Evolutionary conservation across 306 rosid genomes (phyloP).

Genomic region (Begonia masoniana): DNA sequence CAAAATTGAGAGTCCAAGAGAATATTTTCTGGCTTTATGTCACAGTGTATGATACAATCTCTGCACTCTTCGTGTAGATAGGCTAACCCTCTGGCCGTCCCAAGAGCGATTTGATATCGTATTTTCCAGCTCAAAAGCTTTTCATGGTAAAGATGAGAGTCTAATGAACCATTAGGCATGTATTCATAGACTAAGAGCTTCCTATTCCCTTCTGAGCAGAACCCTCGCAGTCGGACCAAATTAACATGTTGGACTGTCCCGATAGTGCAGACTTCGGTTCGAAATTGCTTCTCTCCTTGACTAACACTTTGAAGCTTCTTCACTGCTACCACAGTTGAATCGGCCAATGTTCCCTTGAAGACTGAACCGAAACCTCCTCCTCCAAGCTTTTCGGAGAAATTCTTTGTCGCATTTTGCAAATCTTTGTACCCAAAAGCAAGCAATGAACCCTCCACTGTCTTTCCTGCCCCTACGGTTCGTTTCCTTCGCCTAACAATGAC

Average conservation of each 20-base stretch:
- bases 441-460: conserved; percentile 55
- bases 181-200: conserved; percentile 69
- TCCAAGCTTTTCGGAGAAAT: conserved; percentile 77
- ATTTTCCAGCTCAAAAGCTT: conserved; percentile 50
- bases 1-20: conserved; percentile 53
- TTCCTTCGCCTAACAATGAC: conserved; percentile 24
- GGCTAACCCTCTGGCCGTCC: conserved; percentile 69
- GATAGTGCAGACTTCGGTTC: conserved; percentile 75
- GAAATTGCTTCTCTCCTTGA: conserved; percentile 91
- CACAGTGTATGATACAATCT: conserved; percentile 87
- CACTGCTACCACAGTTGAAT: conserved; percentile 66
- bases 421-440: conserved; percentile 62
- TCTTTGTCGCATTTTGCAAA: conserved; percentile 67
- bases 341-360: conserved; percentile 61
- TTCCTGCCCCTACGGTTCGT: conserved; percentile 22
- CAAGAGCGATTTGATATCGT: conserved; percentile 71
- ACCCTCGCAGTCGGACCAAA: conserved; percentile 77
- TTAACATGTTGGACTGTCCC: conserved; percentile 83
- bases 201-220: conserved; percentile 64
- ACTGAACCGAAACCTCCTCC: conserved; percentile 93
- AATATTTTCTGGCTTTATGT: conserved; percentile 87
- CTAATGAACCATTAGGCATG: conserved; percentile 69
- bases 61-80: conserved; percentile 84
- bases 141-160: conserved; percentile 35
- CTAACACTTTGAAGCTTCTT: conserved; percentile 69